Percentiles rank a stretch among this genome's conserved stretches.
phyloP scores from a whole-genome alignment of 179 eudicot genomes.

The Spinacia oleracea region DNA sequence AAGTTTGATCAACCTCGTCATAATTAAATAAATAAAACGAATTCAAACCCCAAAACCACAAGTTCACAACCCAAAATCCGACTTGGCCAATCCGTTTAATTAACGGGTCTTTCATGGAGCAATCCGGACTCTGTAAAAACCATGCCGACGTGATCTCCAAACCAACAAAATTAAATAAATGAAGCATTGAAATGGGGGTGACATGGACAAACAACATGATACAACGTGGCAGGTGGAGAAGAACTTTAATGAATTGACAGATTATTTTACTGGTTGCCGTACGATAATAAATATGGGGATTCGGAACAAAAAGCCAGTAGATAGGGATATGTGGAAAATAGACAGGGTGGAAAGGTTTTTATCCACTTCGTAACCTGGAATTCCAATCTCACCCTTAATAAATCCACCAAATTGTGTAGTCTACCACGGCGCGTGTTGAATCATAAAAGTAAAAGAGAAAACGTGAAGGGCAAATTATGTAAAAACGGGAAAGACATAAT shows the following conservation, averaged over 20 bases:
- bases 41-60: too few species aligned
- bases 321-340: conserved; percentile 30
- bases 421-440: neutral
- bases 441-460: neutral
- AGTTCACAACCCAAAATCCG: too few species aligned
- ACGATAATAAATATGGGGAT: conserved; percentile 13
- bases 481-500: conserved; percentile 14
- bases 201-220: conserved; percentile 9
- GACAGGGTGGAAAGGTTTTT: conserved; percentile 15
- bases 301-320: neutral
- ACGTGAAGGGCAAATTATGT: conserved; percentile 6
- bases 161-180: neutral
- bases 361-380: neutral
- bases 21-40: too few species aligned
- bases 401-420: neutral
- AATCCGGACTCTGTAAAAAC: too few species aligned
- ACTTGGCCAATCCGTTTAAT: too few species aligned
- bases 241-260: neutral
- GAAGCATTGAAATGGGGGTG: neutral
- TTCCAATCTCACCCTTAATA: neutral
- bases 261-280: conserved; percentile 14
- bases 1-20: too few species aligned
- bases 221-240: conserved; percentile 12
- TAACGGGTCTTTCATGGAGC: too few species aligned
- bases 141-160: conserved; percentile 5